Percentiles rank a stretch among this genome's conserved stretches.
Evolutionary conservation across 2,329 filamentous ascomycete species (phyloP).

Genomic region (Pseudogymnoascus sp.): DNA sequence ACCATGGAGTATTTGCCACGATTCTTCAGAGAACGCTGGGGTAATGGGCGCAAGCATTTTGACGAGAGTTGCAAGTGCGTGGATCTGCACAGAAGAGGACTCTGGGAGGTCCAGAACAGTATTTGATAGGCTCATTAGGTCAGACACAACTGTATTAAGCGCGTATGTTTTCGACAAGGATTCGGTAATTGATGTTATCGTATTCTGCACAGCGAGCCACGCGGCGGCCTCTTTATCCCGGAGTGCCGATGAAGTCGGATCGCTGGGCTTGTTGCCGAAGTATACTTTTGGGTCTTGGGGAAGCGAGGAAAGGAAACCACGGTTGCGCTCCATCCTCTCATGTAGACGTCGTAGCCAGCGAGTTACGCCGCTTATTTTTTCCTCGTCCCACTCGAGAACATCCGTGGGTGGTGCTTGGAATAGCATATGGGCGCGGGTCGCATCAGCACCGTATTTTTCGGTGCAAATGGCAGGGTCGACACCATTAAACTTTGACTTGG

Average conservation of each 20-base stretch:
- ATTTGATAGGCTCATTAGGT: constrained; percentile 77
- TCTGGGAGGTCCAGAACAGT: constrained; percentile 17
- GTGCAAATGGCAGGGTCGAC: constrained; percentile 73
- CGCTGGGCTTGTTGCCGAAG: constrained; percentile 20
- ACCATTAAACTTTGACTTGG: constrained; percentile 88
- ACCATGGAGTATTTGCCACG: constrained; percentile 54
- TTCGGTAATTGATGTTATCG: constrained; percentile 56
- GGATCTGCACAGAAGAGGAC: constrained; percentile 33
- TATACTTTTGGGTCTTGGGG: constrained; percentile 19
- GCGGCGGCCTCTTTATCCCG: constrained; percentile 31
- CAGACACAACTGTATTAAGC: constrained; percentile 75
- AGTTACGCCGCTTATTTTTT: constrained; percentile 71
- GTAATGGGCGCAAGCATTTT: constrained; percentile 71
- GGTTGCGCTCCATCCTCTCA: constrained; percentile 40
- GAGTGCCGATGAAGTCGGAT: constrained; percentile 16
- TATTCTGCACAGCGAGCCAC: constrained; percentile 59
- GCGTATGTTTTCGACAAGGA: constrained; percentile 65
- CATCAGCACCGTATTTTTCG: constrained; percentile 68
- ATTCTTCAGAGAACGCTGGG: constrained; percentile 74
- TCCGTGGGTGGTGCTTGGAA: constrained; percentile 82
- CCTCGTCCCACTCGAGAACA: constrained; percentile 79
- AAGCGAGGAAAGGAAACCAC: constrained; percentile 12
- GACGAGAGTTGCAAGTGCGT: constrained; percentile 49
- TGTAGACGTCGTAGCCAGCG: constrained; percentile 68
- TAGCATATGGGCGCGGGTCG: constrained; percentile 76